Percentiles rank a stretch among this genome's conserved stretches.
Conservation (phyloP, 208 protist genomes). For the Trypanosoma brucei region DNA sequence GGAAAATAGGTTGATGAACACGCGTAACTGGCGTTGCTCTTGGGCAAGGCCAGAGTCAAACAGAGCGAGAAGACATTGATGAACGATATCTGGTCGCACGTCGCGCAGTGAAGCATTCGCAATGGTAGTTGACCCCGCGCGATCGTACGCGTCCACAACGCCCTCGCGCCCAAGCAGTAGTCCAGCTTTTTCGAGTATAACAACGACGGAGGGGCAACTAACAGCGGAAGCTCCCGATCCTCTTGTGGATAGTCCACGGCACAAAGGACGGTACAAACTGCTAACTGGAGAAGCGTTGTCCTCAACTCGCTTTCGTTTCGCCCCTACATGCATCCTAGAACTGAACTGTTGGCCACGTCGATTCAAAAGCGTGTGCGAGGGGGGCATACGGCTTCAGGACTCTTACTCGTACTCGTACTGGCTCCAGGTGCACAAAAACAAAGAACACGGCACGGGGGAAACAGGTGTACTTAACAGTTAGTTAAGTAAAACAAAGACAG, state of each 20-base stretch:
- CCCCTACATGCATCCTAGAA: not conserved
- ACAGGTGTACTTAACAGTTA: too few species aligned
- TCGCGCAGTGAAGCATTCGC: constrained; percentile 66
- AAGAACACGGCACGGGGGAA: not conserved
- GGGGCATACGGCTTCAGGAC: not conserved
- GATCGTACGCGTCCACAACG: constrained; percentile 82
- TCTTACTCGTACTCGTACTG: not conserved
- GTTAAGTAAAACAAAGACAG: too few species aligned
- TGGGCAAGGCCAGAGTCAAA: constrained; percentile 81
- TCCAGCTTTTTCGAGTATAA: constrained; percentile 84
- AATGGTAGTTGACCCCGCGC: constrained; percentile 71
- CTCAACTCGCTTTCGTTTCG: constrained; percentile 9
- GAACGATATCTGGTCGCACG: constrained; percentile 87
- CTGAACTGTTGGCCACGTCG: not conserved
- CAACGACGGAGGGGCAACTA: constrained; percentile 38
- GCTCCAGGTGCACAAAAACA: not conserved
- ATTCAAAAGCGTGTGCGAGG: not conserved
- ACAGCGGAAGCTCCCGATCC: not conserved
- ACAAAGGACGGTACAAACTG: constrained; percentile 13
- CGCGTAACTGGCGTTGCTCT: constrained; percentile 59
- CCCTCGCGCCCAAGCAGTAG: constrained; percentile 68
- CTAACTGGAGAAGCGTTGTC: not conserved
- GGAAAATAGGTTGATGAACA: constrained; percentile 79
- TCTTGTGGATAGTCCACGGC: not conserved
- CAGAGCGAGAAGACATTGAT: constrained; percentile 90